A percentile compares a stretch with the other conserved stretches of the same genome.
These are phyloP conservation scores for Hemileia vastatrix DNA, from an alignment of 1,284 basidiomycete species.

Conservation along the genomic window DNA sequence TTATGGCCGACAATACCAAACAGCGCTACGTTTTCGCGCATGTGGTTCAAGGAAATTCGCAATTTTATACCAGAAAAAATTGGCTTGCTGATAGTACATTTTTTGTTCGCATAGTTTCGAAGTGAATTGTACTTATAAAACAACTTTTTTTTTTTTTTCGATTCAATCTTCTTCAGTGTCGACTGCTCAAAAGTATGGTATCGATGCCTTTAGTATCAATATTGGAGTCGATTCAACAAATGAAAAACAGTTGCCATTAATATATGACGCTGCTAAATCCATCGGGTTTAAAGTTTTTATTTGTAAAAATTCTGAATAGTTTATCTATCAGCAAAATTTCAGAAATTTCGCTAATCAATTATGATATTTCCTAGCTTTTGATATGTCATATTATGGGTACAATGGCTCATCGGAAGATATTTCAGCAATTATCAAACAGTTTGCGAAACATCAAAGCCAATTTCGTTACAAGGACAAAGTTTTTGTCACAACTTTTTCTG, in stretches of 20 bases:
- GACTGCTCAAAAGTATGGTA: constrained; percentile 8
- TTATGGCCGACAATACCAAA: too few species aligned
- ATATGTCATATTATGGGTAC: constrained; percentile 19
- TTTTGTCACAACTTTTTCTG: constrained; percentile 18
- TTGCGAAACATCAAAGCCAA: constrained; percentile 9
- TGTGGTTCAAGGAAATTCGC: constrained; percentile 17
- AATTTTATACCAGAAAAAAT: constrained; percentile 10
- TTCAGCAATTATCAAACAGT: neutral
- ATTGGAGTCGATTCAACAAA: constrained; percentile 16
- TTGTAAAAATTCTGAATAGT: too few species aligned
- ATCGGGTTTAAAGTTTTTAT: constrained; percentile 15
- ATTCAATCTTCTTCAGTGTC: neutral
- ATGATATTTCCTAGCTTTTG: constrained; percentile 19
- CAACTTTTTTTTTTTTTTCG: neutral
- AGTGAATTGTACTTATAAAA: neutral
- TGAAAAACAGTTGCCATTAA: constrained; percentile 12
- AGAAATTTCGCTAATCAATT: too few species aligned
- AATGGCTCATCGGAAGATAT: constrained; percentile 14
- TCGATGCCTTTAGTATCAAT: constrained; percentile 22
- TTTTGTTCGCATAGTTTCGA: neutral
- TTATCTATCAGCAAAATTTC: too few species aligned
- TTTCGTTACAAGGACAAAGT: constrained; percentile 12
- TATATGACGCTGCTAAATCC: constrained; percentile 7
- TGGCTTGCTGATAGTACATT: constrained; percentile 14
- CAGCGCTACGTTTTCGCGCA: constrained; percentile 13